Conservation (phyloP, 2,329 filamentous ascomycete species). For the Amauroascus niger region DNA sequence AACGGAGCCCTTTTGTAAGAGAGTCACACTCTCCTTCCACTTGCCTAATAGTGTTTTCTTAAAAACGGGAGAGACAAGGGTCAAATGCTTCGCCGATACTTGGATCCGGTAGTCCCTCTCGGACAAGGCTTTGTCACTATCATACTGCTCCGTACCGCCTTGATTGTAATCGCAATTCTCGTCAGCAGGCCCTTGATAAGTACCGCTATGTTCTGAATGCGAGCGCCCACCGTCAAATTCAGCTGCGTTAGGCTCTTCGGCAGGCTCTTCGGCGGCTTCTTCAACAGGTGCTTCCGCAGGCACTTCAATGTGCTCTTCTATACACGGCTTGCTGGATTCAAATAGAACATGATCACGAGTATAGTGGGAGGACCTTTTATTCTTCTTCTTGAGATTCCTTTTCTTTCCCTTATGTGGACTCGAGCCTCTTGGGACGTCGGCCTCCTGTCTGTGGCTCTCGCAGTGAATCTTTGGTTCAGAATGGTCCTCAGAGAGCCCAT, state of each 20-base stretch:
- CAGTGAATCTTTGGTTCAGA: background rate
- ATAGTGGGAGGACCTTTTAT: background rate
- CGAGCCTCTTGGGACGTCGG: background rate
- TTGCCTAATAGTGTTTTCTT: slow-evolving; percentile 15
- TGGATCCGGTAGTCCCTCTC: slow-evolving; percentile 16
- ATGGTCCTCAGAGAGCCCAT: background rate
- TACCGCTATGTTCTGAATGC: background rate
- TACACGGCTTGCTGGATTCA: too few species aligned
- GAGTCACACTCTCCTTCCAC: slow-evolving; percentile 19
- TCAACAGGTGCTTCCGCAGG: background rate
- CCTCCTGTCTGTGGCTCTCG: background rate
- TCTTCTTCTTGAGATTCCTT: background rate
- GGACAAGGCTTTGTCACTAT: too few species aligned
- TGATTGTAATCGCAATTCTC: too few species aligned
- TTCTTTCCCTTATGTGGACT: background rate
- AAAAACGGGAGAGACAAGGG: slow-evolving; percentile 19
- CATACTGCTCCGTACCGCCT: background rate
- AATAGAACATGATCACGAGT: too few species aligned
- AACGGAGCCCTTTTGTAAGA: slow-evolving; percentile 15
- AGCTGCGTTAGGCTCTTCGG: background rate
- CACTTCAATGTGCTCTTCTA: background rate
- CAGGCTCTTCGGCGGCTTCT: background rate
- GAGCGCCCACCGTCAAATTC: background rate
- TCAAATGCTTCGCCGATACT: slow-evolving; percentile 23
- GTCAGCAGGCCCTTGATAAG: background rate